phyloP scores from a whole-genome alignment of 768 basidiomycete genomes.

The Hericium alpestre region DNA sequence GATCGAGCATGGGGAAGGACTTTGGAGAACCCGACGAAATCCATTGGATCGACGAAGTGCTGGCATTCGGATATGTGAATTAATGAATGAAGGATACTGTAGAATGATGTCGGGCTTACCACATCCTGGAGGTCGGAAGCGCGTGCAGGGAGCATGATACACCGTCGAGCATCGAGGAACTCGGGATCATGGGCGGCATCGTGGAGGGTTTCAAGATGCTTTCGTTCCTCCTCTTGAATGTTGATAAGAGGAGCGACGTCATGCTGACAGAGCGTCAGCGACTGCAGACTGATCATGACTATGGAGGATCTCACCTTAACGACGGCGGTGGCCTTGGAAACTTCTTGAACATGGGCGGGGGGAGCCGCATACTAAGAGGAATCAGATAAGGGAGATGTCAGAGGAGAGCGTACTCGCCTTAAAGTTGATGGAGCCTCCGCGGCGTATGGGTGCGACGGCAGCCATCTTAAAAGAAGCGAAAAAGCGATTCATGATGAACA shows the following conservation, averaged over 20 bases:
- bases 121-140: not conserved
- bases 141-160: not conserved
- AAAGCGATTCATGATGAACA: not conserved
- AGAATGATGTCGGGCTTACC: not conserved
- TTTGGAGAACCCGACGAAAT: conserved; percentile 1
- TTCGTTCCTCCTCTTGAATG: not conserved
- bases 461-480: not conserved
- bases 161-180: not conserved
- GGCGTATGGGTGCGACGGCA: not conserved
- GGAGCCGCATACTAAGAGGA: not conserved
- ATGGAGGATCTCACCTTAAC: too few relatives aligned
- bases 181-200: conserved; percentile 1
- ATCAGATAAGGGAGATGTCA: not conserved
- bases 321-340: too few relatives aligned
- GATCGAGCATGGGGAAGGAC: not conserved
- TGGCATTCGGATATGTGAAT: not conserved
- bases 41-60: not conserved
- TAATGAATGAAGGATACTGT: not conserved
- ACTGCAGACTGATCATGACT: too few relatives aligned
- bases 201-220: not conserved
- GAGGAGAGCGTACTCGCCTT: not conserved
- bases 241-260: not conserved
- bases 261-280: not conserved
- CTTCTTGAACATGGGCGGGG: too few relatives aligned
- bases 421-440: not conserved